Evolutionary conservation across 2,329 filamentous ascomycete species (phyloP), one percentile per base, ranked within the genome.

Genomic region (Boeremia lycopersici): DNA sequence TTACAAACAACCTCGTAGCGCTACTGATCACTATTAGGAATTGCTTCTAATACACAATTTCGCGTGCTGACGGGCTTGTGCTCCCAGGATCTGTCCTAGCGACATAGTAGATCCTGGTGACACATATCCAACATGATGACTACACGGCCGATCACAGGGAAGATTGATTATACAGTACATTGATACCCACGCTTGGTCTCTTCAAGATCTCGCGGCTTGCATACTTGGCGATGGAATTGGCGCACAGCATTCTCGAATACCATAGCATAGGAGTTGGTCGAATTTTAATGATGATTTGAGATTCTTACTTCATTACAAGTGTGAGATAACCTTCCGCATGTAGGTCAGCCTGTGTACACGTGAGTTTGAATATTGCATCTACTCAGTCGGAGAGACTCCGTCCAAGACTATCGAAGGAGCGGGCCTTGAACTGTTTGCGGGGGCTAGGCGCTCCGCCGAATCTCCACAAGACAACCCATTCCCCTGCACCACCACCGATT

Each of bases 141-240:
- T 26, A 57, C 48, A 68, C 63, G 65, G 62, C 62, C 62, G 42
- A 51, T 46, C 34, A 43, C 48, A 57, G 48, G 60, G 51, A 61
- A 61, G 60, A 60, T 63, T 62, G 61, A 61, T 49, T 54, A 55
- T 64, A 55, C 36, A 46, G 46, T 47, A 55, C 61, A 63, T 68
- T 69, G 68, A 71, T 71, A 71, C 68, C 65, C 61, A 58, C 57
- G 56, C 45, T 41, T 43, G 55, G 53, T 53, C 53, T 55, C 50
- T 34, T 35, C 19, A 34, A 31, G 49, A 48, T 50, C 29, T 35
- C 25, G 56, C 53, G 63, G 61, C 64, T 64, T 62, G 62, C 63
- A 69, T 67, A 61, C 19, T 56, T 47, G 65, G 65, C 62, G 38
- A 48, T 40, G 44, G 56, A 30, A 48, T 9, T 17, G 49, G 55